phyloP scores from a whole-genome alignment of 2,329 filamentous ascomycete genomes.

The Aspergillus novoparasiticus region DNA sequence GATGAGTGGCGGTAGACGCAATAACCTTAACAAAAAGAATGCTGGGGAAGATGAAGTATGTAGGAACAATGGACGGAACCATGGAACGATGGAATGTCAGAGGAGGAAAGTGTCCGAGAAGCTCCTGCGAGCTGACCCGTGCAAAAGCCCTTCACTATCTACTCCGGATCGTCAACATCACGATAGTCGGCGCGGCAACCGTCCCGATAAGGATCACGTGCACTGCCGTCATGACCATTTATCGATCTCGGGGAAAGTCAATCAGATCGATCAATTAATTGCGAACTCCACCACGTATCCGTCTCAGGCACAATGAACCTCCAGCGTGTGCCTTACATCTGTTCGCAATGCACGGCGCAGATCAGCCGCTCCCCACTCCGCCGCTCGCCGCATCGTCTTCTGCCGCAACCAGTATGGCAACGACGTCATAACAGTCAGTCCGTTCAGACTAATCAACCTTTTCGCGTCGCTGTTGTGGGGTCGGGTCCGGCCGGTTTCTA shows the following conservation, averaged over 20 bases:
- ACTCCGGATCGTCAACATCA: neutral
- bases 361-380: constrained; percentile 15
- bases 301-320: constrained; percentile 27
- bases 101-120: constrained; percentile 10
- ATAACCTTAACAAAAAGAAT: constrained; percentile 18
- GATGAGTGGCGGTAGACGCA: constrained; percentile 26
- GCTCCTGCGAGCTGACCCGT: neutral
- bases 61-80: constrained; percentile 8
- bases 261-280: constrained; percentile 3
- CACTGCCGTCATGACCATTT: constrained; percentile 6
- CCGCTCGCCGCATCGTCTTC: neutral
- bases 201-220: constrained; percentile 19
- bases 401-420: constrained; percentile 16
- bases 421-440: constrained; percentile 34
- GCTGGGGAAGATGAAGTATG: constrained; percentile 15
- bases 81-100: constrained; percentile 10
- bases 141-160: neutral
- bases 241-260: neutral
- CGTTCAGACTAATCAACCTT: constrained; percentile 50
- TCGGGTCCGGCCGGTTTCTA: constrained; percentile 98
- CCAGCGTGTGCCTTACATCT: constrained; percentile 29
- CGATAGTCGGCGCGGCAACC: constrained; percentile 22
- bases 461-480: constrained; percentile 84
- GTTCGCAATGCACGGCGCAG: constrained; percentile 33
- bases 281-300: neutral